Conservation (phyloP, 768 basidiomycete genomes). For the Tulasnella sp. region DNA sequence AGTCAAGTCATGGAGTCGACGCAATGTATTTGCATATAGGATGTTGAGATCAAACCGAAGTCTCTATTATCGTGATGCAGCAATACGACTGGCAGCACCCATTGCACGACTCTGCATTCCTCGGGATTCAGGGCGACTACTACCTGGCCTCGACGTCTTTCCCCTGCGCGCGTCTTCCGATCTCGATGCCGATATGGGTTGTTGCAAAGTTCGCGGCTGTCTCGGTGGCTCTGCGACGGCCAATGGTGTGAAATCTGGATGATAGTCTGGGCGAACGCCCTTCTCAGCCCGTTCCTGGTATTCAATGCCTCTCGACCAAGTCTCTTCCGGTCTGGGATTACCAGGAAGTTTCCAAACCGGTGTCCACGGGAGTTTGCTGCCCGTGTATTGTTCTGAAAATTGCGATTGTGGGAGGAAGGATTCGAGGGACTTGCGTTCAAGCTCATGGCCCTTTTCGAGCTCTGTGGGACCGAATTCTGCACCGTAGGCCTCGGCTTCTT, state of each 20-base stretch:
- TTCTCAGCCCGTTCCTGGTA: slow-evolving; percentile 65
- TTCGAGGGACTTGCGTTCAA: slow-evolving; percentile 51
- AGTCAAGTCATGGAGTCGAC: too few relatives aligned
- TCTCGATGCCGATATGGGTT: too few relatives aligned
- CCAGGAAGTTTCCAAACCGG: slow-evolving; percentile 26
- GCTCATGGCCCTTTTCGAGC: slow-evolving; percentile 48
- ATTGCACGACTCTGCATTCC: too few relatives aligned
- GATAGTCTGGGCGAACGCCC: slow-evolving; percentile 42
- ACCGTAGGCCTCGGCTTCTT: slow-evolving; percentile 73
- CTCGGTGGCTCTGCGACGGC: too few relatives aligned
- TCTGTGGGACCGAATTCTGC: slow-evolving; percentile 50
- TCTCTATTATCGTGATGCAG: too few relatives aligned
- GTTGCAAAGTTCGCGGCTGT: too few relatives aligned
- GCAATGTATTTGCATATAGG: too few relatives aligned
- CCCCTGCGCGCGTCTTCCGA: too few relatives aligned
- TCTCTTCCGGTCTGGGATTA: neutral
- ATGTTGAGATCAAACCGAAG: too few relatives aligned
- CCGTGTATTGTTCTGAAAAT: slow-evolving; percentile 17
- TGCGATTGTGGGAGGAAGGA: slow-evolving; percentile 35
- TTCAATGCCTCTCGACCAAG: slow-evolving; percentile 62
- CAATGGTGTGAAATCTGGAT: neutral
- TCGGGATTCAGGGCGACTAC: too few relatives aligned
- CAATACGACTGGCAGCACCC: too few relatives aligned
- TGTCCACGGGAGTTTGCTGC: slow-evolving; percentile 27
- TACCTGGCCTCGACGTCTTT: too few relatives aligned